These are phyloP conservation scores for Boletus subluridellus DNA, from an alignment of 1,284 basidiomycete genomes.

Conservation along the genomic window DNA sequence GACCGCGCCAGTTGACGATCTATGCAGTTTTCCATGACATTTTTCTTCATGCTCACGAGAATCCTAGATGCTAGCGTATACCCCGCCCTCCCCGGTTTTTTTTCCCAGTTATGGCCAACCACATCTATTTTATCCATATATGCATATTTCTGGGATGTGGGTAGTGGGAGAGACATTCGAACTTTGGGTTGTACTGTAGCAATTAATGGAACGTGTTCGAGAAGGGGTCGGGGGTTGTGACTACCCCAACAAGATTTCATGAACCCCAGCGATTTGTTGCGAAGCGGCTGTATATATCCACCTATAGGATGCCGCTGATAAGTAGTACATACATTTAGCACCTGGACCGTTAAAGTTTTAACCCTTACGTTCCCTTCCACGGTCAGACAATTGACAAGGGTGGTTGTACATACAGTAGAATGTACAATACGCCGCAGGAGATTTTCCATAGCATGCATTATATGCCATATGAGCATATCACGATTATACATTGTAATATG, in stretches of 20 bases:
- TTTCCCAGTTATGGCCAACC: conserved; percentile 14
- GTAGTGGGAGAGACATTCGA: conserved; percentile 4
- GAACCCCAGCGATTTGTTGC: background rate
- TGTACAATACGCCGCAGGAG: background rate
- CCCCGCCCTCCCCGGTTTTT: background rate
- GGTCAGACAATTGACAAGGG: background rate
- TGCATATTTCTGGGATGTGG: conserved; percentile 13
- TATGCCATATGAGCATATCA: too few relatives aligned
- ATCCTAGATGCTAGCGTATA: conserved; percentile 15
- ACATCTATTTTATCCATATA: conserved; percentile 19
- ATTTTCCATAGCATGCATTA: background rate
- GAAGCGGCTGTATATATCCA: background rate
- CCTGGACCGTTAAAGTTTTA: background rate
- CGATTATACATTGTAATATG: background rate
- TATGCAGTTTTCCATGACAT: background rate
- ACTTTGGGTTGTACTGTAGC: conserved; percentile 18
- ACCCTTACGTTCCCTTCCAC: background rate
- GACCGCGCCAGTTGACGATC: conserved; percentile 1
- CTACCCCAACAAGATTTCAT: conserved; percentile 9
- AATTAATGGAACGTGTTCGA: conserved; percentile 11
- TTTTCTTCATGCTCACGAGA: conserved; percentile 4
- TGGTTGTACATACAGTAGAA: background rate
- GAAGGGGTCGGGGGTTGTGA: background rate
- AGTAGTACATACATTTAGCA: background rate
- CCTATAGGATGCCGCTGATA: conserved; percentile 9